A percentile compares a stretch with the other conserved stretches of the same genome.
Evolutionary conservation across 352 stramenopile species (phyloP).

Genomic region (Phytophthora uliginosa): DNA sequence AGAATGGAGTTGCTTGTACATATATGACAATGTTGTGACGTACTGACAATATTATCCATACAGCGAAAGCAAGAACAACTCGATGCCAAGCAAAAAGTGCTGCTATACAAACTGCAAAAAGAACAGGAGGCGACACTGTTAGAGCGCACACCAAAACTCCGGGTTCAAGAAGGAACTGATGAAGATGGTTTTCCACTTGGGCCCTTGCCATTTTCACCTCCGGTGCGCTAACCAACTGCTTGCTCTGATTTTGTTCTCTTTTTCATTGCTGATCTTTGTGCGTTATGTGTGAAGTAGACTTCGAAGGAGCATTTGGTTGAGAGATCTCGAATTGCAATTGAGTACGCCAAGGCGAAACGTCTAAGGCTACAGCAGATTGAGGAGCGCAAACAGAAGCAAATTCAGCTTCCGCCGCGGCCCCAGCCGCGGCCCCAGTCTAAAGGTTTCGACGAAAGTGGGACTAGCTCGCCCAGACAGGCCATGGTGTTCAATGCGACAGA

Average conservation of each 20-base stretch:
- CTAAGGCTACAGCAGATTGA: conserved; percentile 55
- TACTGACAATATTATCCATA: neutral
- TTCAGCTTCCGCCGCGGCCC: conserved; percentile 54
- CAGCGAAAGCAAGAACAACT: conserved; percentile 68
- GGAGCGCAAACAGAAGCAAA: conserved; percentile 44
- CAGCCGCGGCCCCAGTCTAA: conserved; percentile 51
- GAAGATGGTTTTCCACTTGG: conserved; percentile 16
- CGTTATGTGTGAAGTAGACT: conserved; percentile 27
- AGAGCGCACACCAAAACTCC: conserved; percentile 16
- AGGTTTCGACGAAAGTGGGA: conserved; percentile 10
- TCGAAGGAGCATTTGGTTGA: conserved; percentile 57
- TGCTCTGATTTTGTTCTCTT: neutral
- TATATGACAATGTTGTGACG: neutral
- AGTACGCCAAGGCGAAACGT: conserved; percentile 65
- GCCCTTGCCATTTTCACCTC: conserved; percentile 27
- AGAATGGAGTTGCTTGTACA: neutral
- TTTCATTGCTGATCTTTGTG: conserved; percentile 13
- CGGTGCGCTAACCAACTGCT: conserved; percentile 28
- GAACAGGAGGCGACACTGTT: conserved; percentile 64
- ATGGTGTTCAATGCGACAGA: conserved; percentile 59
- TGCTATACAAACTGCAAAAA: conserved; percentile 82
- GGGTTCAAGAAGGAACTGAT: conserved; percentile 12
- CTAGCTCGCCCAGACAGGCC: conserved; percentile 13
- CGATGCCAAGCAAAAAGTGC: conserved; percentile 81
- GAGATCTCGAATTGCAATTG: conserved; percentile 65